A percentile compares a stretch with the other conserved stretches of the same genome.
Conservation (phyloP, 192 early-diverging fungal genomes). For the Mortierella antarctica region DNA sequence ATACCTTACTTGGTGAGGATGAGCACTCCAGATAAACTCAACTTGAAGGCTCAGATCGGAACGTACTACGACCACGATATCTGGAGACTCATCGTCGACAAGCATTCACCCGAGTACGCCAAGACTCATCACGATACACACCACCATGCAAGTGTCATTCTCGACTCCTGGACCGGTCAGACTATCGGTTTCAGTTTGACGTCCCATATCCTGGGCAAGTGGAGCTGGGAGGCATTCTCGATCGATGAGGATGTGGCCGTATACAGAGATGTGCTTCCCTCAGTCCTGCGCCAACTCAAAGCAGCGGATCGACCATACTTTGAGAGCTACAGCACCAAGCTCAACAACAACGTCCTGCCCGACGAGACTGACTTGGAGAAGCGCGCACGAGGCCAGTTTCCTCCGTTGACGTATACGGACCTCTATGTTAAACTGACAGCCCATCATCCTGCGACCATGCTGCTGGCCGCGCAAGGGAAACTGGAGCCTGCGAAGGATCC, state of each 20-base stretch:
- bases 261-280: background rate
- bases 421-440: background rate
- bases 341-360: conserved; percentile 8
- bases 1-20: conserved; percentile 11
- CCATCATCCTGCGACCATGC: conserved; percentile 6
- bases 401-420: background rate
- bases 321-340: conserved; percentile 9
- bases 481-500: background rate
- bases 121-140: background rate
- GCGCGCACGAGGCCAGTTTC: background rate
- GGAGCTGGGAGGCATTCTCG: conserved; percentile 13
- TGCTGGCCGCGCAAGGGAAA: conserved; percentile 4
- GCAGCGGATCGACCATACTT: conserved; percentile 11
- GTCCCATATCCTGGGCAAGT: background rate
- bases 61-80: background rate
- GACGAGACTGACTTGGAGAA: conserved; percentile 7
- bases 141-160: conserved; percentile 12
- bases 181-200: conserved; percentile 9
- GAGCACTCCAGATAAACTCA: background rate
- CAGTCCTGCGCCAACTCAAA: conserved; percentile 8
- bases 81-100: conserved; percentile 13
- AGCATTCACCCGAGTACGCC: background rate
- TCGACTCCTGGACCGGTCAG: conserved; percentile 12
- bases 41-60: conserved; percentile 10
- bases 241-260: background rate